These are phyloP conservation scores for Aegilops speltoides DNA, from an alignment of 176 grass and related monocot species.

Conservation along the genomic window DNA sequence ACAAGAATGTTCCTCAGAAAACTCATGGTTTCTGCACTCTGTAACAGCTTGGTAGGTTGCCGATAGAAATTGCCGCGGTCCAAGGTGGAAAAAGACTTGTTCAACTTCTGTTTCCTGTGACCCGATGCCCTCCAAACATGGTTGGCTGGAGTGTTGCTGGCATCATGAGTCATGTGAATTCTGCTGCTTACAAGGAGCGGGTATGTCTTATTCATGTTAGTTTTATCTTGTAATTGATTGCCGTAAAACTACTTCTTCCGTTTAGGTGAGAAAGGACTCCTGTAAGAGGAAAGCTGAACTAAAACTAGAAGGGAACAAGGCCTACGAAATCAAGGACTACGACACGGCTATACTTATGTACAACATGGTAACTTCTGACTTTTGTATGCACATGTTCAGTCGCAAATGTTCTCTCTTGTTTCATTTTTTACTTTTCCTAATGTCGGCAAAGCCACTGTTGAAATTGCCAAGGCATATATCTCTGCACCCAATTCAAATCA, in stretches of 20 bases:
- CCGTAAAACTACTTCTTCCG: background rate
- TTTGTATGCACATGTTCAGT: background rate
- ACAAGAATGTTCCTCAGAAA: background rate
- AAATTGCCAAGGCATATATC: background rate
- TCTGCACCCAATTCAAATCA: too few relatives aligned
- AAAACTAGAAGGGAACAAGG: slow-evolving; percentile 3
- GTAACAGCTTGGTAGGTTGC: slow-evolving; percentile 29
- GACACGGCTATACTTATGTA: slow-evolving; percentile 21
- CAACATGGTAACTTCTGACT: background rate
- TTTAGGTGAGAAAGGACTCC: background rate
- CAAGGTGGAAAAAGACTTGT: background rate
- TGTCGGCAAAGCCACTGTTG: background rate
- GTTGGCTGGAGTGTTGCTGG: slow-evolving; percentile 9
- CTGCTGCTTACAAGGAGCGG: slow-evolving; percentile 19
- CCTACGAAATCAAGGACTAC: background rate
- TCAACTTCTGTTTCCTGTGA: background rate
- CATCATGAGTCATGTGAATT: slow-evolving; percentile 10
- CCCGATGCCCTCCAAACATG: background rate
- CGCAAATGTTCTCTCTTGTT: background rate
- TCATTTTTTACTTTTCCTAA: background rate
- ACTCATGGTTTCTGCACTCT: background rate
- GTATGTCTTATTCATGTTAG: background rate
- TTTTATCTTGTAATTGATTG: background rate
- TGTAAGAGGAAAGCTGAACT: background rate
- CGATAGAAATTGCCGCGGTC: slow-evolving; percentile 22